These are phyloP conservation scores for Gaertneriomyces sp. DNA, from an alignment of 192 early-diverging fungal species.

Conservation along the genomic window DNA sequence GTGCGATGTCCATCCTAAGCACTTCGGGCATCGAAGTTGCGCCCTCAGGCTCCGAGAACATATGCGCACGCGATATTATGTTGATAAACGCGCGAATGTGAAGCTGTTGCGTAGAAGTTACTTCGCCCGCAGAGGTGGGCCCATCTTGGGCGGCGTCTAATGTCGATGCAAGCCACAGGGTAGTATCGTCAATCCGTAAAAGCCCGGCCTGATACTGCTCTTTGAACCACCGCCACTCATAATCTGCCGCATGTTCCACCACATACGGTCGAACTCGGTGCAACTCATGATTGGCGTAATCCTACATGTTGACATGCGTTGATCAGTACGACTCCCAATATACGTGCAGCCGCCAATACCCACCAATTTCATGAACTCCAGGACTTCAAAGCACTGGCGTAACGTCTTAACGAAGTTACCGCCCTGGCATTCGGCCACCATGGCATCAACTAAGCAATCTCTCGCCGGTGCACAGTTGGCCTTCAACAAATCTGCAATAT, in stretches of 20 bases:
- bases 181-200: conserved; percentile 25
- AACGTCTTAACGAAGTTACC: conserved; percentile 65
- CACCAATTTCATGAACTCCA: conserved; percentile 68
- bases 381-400: conserved; percentile 68
- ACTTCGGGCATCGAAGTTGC: conserved; percentile 43
- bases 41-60: conserved; percentile 12
- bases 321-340: background rate
- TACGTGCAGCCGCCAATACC: conserved; percentile 3
- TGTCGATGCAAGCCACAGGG: conserved; percentile 19
- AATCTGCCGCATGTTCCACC: conserved; percentile 60
- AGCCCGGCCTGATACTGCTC: conserved; percentile 30
- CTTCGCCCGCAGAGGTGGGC: background rate
- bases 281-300: conserved; percentile 65
- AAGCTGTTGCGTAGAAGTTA: conserved; percentile 13
- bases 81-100: conserved; percentile 32
- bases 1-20: conserved; percentile 41
- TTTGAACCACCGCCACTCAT: conserved; percentile 68
- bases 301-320: conserved; percentile 31
- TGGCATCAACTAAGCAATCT: conserved; percentile 59
- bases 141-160: background rate
- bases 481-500: conserved; percentile 60
- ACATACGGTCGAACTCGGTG: conserved; percentile 65
- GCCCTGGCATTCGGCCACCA: conserved; percentile 50
- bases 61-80: conserved; percentile 27
- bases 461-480: conserved; percentile 67